A percentile compares a stretch with the other conserved stretches of the same genome.
Conservation (phyloP, 1,284 basidiomycete genomes). For the Cerioporus squamosus region DNA sequence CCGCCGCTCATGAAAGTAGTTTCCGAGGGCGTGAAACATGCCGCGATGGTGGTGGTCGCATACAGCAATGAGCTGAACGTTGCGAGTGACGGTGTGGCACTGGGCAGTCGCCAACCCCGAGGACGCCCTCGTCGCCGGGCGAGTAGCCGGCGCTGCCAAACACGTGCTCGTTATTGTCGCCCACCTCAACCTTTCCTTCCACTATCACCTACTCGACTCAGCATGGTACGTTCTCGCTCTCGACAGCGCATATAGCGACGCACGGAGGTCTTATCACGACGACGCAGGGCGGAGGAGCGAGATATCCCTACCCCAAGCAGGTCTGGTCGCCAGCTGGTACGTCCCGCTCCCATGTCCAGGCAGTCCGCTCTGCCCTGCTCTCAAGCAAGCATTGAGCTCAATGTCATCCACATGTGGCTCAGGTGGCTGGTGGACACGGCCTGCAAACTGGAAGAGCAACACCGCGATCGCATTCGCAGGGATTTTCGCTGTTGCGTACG, state of each 20-base stretch:
- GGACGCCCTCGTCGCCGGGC: slow-evolving; percentile 19
- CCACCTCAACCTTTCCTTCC: slow-evolving; percentile 15
- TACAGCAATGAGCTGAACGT: slow-evolving; percentile 15
- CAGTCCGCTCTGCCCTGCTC: not conserved
- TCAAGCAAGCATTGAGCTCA: not conserved
- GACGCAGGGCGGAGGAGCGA: slow-evolving; percentile 62
- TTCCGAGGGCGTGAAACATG: slow-evolving; percentile 32
- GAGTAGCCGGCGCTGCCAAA: slow-evolving; percentile 26
- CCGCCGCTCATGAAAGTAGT: slow-evolving; percentile 55
- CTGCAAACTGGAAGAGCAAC: slow-evolving; percentile 72
- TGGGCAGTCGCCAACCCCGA: slow-evolving; percentile 11
- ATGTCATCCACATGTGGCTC: not conserved
- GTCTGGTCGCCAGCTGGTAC: slow-evolving; percentile 74
- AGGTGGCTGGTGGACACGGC: slow-evolving; percentile 80
- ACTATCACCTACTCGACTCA: slow-evolving; percentile 19
- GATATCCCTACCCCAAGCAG: slow-evolving; percentile 73
- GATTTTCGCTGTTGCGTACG: slow-evolving; percentile 60
- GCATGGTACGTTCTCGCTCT: slow-evolving; percentile 26
- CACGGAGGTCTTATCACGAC: not conserved
- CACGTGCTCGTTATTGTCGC: slow-evolving; percentile 27
- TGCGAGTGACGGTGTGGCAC: slow-evolving; percentile 9
- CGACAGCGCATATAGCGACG: not conserved
- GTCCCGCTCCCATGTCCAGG: not conserved
- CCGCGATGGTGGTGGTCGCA: slow-evolving; percentile 17
- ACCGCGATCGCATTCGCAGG: slow-evolving; percentile 64